These are phyloP conservation scores for Sanchytrium tribonematis DNA, from an alignment of 371 early-diverging fungal genomes.

Conservation along the genomic window DNA sequence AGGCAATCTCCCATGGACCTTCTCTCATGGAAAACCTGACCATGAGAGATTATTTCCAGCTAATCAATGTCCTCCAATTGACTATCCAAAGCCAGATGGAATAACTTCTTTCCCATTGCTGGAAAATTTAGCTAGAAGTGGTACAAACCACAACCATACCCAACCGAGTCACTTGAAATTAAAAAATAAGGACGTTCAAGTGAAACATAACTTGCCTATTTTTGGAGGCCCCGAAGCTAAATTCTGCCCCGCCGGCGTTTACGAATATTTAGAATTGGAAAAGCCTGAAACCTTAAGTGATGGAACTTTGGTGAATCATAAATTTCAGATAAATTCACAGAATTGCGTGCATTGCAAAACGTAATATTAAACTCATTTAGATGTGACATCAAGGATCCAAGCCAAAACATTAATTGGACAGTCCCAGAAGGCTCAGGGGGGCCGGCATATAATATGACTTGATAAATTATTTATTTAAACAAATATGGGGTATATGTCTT, in stretches of 20 bases:
- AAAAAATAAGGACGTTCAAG: slow-evolving; percentile 34
- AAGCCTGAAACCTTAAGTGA: slow-evolving; percentile 37
- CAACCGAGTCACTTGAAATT: slow-evolving; percentile 39
- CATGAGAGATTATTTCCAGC: slow-evolving; percentile 32
- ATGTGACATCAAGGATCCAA: slow-evolving; percentile 94
- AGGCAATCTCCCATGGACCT: slow-evolving; percentile 75
- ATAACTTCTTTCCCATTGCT: slow-evolving; percentile 72
- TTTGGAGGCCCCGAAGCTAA: slow-evolving; percentile 85
- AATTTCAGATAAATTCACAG: slow-evolving; percentile 87
- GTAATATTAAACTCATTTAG: neutral
- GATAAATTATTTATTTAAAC: no score
- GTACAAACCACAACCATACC: slow-evolving; percentile 80
- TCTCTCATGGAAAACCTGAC: slow-evolving; percentile 62
- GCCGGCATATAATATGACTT: slow-evolving; percentile 15
- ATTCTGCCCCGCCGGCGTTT: slow-evolving; percentile 94
- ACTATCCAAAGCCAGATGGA: slow-evolving; percentile 92
- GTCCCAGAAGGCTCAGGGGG: slow-evolving; percentile 91
- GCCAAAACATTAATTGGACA: slow-evolving; percentile 29
- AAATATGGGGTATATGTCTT: no score
- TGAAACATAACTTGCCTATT: slow-evolving; percentile 45
- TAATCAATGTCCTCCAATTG: slow-evolving; percentile 41
- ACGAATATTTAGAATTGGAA: slow-evolving; percentile 60
- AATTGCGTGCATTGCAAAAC: slow-evolving; percentile 98
- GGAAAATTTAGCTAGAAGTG: slow-evolving; percentile 66
- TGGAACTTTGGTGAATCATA: slow-evolving; percentile 27